Evolutionary conservation across 345 rosid species (phyloP), one percentile per base, ranked within the genome.

Genomic region (Lepidium didymum): DNA sequence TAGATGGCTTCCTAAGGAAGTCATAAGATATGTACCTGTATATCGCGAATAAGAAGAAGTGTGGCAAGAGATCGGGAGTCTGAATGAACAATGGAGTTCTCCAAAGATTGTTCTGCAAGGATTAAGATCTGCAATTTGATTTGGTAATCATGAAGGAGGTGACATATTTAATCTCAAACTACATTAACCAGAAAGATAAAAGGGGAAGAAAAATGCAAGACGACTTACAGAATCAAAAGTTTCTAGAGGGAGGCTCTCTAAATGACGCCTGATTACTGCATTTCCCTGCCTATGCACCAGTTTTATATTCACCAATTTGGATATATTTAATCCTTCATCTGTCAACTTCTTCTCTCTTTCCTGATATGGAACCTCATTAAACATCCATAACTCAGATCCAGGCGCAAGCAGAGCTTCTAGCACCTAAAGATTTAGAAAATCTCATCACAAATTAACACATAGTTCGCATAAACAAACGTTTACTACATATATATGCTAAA

Each of bases 61-160:
- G 96, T 92, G 56, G 96, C 96, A 43, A 92, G 95, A 74, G 96
- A 92, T 46, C 98, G 78, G 0, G 98, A 92, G 75, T 92, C 96
- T 15, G 98, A 89, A 77, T 92, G 95, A 71, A 92, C 98, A 62
- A 89, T 79, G 38, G 96, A 92, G 78, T 92, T 96, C 75, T 92
- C 98, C 10, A 92, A 72, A 10, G 95, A 87, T 74, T 92, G 96
- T 78, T 92, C 98, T 86, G 96, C 98, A 77, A 92, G 98, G 86
- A 92, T 89, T 75, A 92, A 64, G 76, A 92, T 92, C 96, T 92
- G 95, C 74, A 25, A 56, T 81, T 72, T 77, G 86, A 81, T 85
- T 87, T 80, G 85, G 88, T 79, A 75, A 56, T 65, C 71, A 53
- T 70, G 49, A 69, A 35, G 25, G 36, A 40, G 69, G 41, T 63